These are phyloP conservation scores for Coccomyxa sp. DNA, from an alignment of 139 green algal species.

Conservation along the genomic window DNA sequence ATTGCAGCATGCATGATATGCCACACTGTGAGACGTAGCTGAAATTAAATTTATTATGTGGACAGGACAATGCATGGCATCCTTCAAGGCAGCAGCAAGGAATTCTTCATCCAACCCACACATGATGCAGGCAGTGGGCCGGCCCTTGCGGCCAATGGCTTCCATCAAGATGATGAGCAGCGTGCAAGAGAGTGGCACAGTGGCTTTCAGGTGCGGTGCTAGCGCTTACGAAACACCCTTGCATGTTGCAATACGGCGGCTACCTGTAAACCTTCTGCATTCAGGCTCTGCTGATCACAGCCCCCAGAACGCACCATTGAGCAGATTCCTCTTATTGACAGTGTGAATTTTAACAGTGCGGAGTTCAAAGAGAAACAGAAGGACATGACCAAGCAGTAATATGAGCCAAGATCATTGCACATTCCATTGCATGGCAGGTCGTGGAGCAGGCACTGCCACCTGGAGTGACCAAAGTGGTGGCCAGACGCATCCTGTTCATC, in stretches of 20 bases:
- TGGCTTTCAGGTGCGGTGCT: conserved; percentile 38
- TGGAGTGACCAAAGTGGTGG: conserved; percentile 41
- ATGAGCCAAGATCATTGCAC: neutral
- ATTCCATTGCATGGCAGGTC: conserved; percentile 29
- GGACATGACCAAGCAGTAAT: neutral
- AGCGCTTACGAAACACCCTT: no score
- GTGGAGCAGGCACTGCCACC: conserved; percentile 45
- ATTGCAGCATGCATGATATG: neutral
- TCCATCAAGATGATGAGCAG: neutral
- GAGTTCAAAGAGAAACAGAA: neutral
- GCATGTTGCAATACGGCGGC: no score
- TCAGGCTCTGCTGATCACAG: neutral
- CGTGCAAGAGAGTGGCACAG: conserved; percentile 56
- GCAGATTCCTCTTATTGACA: neutral
- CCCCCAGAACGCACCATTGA: neutral
- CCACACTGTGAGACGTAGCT: neutral
- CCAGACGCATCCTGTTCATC: conserved; percentile 70
- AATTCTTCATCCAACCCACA: conserved; percentile 79
- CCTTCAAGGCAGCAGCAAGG: conserved; percentile 57
- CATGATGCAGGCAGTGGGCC: no score
- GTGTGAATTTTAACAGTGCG: neutral
- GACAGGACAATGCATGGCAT: conserved; percentile 80
- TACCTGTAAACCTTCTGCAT: neutral
- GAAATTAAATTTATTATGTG: neutral
- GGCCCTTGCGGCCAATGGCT: neutral